Evolutionary conservation across 345 rosid species (phyloP).

Genomic region (Arabidopsis suecica): DNA sequence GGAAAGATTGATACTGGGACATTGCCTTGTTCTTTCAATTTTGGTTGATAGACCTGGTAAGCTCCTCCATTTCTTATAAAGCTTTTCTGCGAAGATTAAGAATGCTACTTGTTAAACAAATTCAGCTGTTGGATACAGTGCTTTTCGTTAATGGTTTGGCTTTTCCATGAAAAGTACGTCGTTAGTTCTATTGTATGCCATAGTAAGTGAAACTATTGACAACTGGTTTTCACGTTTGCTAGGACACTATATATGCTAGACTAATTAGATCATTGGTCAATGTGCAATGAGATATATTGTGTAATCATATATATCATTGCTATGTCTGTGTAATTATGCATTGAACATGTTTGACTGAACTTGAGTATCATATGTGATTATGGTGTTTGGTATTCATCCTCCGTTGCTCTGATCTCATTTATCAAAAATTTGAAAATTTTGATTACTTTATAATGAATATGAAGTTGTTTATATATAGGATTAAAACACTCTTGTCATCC

Average conservation of each 20-base stretch:
- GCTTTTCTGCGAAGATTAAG: conserved; percentile 3
- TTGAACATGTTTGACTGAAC: conserved; percentile 23
- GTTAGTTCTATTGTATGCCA: conserved; percentile 7
- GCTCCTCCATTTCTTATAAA: conserved; percentile 31
- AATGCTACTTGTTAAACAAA: conserved; percentile 13
- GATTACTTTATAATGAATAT: not conserved
- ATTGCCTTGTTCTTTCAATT: conserved; percentile 88
- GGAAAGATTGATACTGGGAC: conserved; percentile 87
- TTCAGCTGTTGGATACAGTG: conserved; percentile 23
- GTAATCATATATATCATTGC: not conserved
- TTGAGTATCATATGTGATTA: conserved; percentile 5
- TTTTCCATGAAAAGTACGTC: not conserved
- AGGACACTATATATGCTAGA: conserved; percentile 13
- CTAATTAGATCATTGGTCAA: conserved; percentile 2
- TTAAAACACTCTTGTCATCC: not conserved
- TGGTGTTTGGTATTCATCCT: conserved; percentile 16
- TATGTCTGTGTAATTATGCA: conserved; percentile 17
- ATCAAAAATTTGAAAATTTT: not conserved
- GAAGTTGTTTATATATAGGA: not conserved
- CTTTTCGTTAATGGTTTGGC: conserved; percentile 6
- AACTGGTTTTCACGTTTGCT: conserved; percentile 26
- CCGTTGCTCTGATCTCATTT: conserved; percentile 4
- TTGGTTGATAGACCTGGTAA: conserved; percentile 85
- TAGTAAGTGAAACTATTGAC: conserved; percentile 14
- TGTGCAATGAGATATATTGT: conserved; percentile 15